Evolutionary conservation across 192 early-diverging fungal species (phyloP).

Genomic region (Coemansia sp.): DNA sequence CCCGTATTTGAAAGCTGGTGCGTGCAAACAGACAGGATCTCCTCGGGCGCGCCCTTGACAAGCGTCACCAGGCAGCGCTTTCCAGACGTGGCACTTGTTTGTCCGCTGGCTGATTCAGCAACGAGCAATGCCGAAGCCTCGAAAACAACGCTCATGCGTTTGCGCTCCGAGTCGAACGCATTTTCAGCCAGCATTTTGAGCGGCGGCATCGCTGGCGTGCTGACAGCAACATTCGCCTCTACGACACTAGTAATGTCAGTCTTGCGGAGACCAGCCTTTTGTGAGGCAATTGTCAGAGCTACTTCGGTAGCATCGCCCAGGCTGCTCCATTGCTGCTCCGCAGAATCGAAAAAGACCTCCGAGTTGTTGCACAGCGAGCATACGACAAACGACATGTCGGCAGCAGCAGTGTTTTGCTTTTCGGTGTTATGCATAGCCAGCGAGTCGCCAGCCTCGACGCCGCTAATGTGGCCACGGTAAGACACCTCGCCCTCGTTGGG

Average conservation of each 20-base stretch:
- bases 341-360: slow-evolving; percentile 63
- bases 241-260: slow-evolving; percentile 22
- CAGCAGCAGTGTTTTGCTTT: slow-evolving; percentile 60
- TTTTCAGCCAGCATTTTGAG: slow-evolving; percentile 71
- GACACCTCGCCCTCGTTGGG: slow-evolving; percentile 64
- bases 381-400: slow-evolving; percentile 80
- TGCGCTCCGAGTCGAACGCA: slow-evolving; percentile 93
- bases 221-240: background rate
- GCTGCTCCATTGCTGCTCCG: slow-evolving; percentile 67
- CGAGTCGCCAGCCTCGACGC: slow-evolving; percentile 48
- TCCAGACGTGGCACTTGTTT: background rate
- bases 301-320: slow-evolving; percentile 97
- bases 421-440: slow-evolving; percentile 49
- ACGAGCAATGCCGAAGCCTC: slow-evolving; percentile 20
- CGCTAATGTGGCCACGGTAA: slow-evolving; percentile 65
- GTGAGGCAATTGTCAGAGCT: slow-evolving; percentile 83
- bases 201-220: slow-evolving; percentile 18
- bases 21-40: slow-evolving; percentile 67
- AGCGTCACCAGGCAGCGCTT: slow-evolving; percentile 63
- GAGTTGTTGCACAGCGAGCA: slow-evolving; percentile 90
- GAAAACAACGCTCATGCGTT: slow-evolving; percentile 92
- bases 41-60: slow-evolving; percentile 93
- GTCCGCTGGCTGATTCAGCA: background rate
- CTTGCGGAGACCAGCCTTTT: slow-evolving; percentile 79
- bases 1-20: slow-evolving; percentile 27